These are phyloP conservation scores for Malassezia yamatoensis DNA, from an alignment of 1,284 basidiomycete species.

Conservation along the genomic window DNA sequence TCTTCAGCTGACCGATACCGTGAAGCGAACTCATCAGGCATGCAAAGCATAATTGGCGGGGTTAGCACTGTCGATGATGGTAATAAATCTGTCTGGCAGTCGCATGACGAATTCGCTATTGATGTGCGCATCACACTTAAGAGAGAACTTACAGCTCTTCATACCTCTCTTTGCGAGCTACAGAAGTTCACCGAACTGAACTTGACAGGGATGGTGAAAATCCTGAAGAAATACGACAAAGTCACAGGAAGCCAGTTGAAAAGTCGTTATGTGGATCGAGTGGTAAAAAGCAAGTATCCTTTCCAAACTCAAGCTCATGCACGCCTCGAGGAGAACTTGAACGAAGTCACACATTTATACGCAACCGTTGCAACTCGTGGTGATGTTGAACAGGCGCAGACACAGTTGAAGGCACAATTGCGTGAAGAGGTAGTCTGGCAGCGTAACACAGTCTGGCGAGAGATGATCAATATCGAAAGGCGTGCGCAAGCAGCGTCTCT, in stretches of 20 bases:
- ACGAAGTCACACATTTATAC: constrained; percentile 64
- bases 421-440: constrained; percentile 85
- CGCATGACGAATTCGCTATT: constrained; percentile 71
- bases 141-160: constrained; percentile 76
- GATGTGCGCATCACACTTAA: constrained; percentile 85
- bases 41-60: constrained; percentile 18
- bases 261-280: constrained; percentile 65
- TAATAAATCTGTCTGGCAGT: constrained; percentile 58
- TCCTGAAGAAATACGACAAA: constrained; percentile 98
- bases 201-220: constrained; percentile 87
- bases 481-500: constrained; percentile 44
- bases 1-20: background rate
- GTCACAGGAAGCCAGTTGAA: constrained; percentile 78
- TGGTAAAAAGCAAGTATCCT: constrained; percentile 52
- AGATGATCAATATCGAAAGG: constrained; percentile 87
- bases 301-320: constrained; percentile 55
- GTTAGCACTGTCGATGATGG: constrained; percentile 24
- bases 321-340: constrained; percentile 57
- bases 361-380: constrained; percentile 73
- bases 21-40: background rate
- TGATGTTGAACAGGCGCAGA: constrained; percentile 62
- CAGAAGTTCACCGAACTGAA: constrained; percentile 90
- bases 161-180: constrained; percentile 64
- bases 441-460: constrained; percentile 88
- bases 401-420: constrained; percentile 76